Conservation (phyloP, 495 filamentous ascomycete genomes). For the Pyrenula massariospora region DNA sequence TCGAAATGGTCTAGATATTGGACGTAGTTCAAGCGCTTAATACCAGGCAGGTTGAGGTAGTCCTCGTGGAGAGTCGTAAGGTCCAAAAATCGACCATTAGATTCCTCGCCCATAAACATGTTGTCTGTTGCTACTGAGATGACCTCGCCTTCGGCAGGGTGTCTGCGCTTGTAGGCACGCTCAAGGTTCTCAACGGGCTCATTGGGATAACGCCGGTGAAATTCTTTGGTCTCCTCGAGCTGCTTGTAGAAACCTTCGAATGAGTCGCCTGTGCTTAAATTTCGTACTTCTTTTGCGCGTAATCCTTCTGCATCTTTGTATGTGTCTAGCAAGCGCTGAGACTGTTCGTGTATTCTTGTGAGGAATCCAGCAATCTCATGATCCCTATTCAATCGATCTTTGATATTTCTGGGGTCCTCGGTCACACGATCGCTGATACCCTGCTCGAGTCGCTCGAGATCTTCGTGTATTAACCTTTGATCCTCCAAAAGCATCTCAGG, state of each 20-base stretch:
- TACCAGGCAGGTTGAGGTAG: slow-evolving; percentile 76
- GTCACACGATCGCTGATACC: slow-evolving; percentile 79
- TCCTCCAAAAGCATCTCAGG: slow-evolving; percentile 75
- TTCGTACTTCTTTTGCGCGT: slow-evolving; percentile 67
- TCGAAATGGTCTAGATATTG: slow-evolving; percentile 90
- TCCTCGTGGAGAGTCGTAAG: slow-evolving; percentile 71
- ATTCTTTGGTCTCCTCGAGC: slow-evolving; percentile 65
- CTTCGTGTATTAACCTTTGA: slow-evolving; percentile 85
- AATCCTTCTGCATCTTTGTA: slow-evolving; percentile 68
- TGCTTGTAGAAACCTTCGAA: slow-evolving; percentile 91
- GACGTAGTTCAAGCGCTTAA: slow-evolving; percentile 74
- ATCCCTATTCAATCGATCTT: slow-evolving; percentile 73
- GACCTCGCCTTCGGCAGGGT: slow-evolving; percentile 52
- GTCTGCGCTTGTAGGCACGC: slow-evolving; percentile 70
- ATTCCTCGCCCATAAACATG: slow-evolving; percentile 94
- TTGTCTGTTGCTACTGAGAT: slow-evolving; percentile 59
- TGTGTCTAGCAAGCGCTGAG: slow-evolving; percentile 64
- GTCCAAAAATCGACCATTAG: slow-evolving; percentile 82
- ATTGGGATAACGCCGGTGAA: slow-evolving; percentile 84
- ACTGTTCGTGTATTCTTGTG: slow-evolving; percentile 74
- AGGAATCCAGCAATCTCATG: slow-evolving; percentile 86
- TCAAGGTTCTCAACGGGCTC: slow-evolving; percentile 93
- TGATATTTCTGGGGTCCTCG: slow-evolving; percentile 80
- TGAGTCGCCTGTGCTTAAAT: slow-evolving; percentile 75
- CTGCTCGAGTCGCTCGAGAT: slow-evolving; percentile 87